Percentiles rank a stretch among this genome's conserved stretches.
Conservation (phyloP, 2,329 filamentous ascomycete genomes). For the Conoideocrella luteorostrata region DNA sequence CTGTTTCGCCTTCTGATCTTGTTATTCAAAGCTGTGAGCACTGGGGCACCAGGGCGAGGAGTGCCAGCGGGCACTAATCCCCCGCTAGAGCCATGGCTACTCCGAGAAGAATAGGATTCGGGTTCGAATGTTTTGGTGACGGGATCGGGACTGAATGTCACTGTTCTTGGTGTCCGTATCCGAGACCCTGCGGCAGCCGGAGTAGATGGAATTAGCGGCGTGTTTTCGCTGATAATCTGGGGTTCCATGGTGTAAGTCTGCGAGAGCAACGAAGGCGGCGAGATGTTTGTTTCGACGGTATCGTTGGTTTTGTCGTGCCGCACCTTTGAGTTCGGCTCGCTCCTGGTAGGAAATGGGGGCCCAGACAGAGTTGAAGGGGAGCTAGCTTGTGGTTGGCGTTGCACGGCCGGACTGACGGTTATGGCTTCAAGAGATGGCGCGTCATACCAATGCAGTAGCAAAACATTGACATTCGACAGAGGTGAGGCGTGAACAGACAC, state of each 20-base stretch:
- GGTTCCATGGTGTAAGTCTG: constrained; percentile 17
- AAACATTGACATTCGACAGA: not conserved
- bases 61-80: constrained; percentile 23
- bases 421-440: not conserved
- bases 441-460: not conserved
- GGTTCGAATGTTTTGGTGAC: constrained; percentile 56
- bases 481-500: not conserved
- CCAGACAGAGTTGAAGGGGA: too few species aligned
- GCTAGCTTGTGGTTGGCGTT: too few species aligned
- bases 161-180: constrained; percentile 50
- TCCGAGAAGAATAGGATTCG: constrained; percentile 26
- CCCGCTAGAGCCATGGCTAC: constrained; percentile 15
- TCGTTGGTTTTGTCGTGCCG: too few species aligned
- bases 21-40: constrained; percentile 76
- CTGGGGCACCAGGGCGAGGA: constrained; percentile 40
- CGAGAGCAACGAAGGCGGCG: not conserved
- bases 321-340: too few species aligned
- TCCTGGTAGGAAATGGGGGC: too few species aligned
- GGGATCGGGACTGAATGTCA: constrained; percentile 71
- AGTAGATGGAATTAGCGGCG: constrained; percentile 24
- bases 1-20: constrained; percentile 84
- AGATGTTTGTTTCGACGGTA: too few species aligned
- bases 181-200: constrained; percentile 24
- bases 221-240: constrained; percentile 24
- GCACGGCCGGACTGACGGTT: constrained; percentile 5